phyloP scores from a whole-genome alignment of 2,329 filamentous ascomycete species.

The Ophiocordyceps camponoti-floridani region DNA sequence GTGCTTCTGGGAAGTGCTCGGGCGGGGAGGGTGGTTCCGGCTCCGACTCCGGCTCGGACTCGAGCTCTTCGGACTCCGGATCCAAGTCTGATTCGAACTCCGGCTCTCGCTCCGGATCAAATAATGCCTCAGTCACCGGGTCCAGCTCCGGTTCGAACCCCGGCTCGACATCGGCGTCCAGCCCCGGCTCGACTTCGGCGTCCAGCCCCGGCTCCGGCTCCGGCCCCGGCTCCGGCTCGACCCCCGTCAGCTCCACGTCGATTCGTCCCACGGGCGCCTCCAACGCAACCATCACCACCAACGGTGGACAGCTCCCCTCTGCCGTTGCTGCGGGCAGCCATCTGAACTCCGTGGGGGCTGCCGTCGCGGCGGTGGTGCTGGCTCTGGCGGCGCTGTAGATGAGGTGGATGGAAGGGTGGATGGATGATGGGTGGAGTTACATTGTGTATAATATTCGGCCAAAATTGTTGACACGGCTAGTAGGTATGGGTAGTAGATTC shows the following conservation, averaged over 20 bases:
- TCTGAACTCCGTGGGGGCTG: slow-evolving; percentile 14
- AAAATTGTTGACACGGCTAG: no score
- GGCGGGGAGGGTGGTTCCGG: not conserved
- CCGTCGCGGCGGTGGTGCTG: slow-evolving; percentile 11
- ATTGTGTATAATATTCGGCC: not conserved
- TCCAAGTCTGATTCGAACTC: slow-evolving; percentile 5
- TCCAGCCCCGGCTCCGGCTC: not conserved
- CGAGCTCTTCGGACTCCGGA: not conserved
- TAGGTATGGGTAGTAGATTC: no score
- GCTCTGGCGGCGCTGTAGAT: slow-evolving; percentile 13
- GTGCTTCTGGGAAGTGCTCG: no score
- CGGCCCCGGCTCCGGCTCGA: not conserved
- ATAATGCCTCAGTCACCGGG: not conserved
- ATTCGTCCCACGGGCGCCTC: not conserved
- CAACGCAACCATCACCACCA: not conserved
- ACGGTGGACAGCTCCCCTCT: not conserved
- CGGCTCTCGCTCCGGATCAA: not conserved
- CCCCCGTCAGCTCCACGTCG: not conserved
- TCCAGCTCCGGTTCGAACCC: not conserved
- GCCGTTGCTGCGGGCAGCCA: slow-evolving; percentile 5
- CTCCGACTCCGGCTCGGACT: not conserved
- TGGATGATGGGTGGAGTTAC: not conserved
- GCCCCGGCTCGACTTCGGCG: slow-evolving; percentile 5
- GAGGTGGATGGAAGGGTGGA: no score
- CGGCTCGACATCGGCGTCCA: slow-evolving; percentile 4